Percentiles rank a stretch among this genome's conserved stretches.
These are phyloP conservation scores for Stygiomarasmius scandens DNA, from an alignment of 1,284 basidiomycete genomes.

Conservation along the genomic window DNA sequence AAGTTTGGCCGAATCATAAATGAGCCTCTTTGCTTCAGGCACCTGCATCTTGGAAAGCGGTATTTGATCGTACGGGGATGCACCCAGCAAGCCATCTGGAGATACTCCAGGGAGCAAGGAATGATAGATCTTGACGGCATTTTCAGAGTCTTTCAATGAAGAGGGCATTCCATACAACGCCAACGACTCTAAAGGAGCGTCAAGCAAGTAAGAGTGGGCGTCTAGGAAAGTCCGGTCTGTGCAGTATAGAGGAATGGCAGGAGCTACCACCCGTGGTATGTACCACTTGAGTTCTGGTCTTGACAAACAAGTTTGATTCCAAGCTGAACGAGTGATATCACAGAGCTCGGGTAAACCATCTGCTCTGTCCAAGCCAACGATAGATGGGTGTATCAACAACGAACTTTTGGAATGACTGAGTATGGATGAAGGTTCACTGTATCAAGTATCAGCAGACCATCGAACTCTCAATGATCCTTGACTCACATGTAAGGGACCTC, in stretches of 20 bases:
- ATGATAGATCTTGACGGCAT: conserved; percentile 54
- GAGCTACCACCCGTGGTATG: conserved; percentile 82
- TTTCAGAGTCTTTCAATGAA: conserved; percentile 64
- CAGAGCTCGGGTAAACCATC: conserved; percentile 57
- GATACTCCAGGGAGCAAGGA: conserved; percentile 63
- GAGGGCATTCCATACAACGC: conserved; percentile 88
- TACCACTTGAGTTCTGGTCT: conserved; percentile 82
- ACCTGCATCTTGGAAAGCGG: conserved; percentile 89
- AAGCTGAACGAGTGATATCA: conserved; percentile 64
- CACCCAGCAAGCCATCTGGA: conserved; percentile 70
- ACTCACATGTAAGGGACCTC: conserved; percentile 55
- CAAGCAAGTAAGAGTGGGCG: conserved; percentile 60
- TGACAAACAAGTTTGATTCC: conserved; percentile 80
- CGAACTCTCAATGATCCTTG: too few relatives aligned
- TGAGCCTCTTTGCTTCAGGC: conserved; percentile 93
- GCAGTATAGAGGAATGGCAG: conserved; percentile 77
- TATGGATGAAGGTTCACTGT: neutral
- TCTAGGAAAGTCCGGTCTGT: conserved; percentile 83
- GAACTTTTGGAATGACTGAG: conserved; percentile 7
- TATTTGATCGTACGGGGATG: conserved; percentile 75
- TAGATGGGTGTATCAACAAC: conserved; percentile 24
- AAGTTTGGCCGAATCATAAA: conserved; percentile 97
- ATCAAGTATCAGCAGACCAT: neutral
- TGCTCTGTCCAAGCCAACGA: conserved; percentile 41
- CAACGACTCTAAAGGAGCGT: conserved; percentile 72